A percentile compares a stretch with the other conserved stretches of the same genome.
Conservation (phyloP, 345 rosid genomes). For the Durio zibethinus region DNA sequence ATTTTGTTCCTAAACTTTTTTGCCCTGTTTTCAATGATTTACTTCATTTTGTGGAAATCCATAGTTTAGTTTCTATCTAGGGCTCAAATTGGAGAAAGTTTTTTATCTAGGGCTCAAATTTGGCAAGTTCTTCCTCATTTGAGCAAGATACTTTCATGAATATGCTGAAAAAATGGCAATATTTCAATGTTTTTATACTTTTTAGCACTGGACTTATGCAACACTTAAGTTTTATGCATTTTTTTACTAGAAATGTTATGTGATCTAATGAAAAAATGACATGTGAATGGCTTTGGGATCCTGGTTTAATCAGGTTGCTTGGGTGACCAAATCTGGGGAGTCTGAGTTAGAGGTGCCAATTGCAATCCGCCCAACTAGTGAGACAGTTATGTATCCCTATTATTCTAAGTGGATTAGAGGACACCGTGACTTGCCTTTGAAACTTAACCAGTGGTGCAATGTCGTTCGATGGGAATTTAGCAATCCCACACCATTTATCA, state of each 20-base stretch:
- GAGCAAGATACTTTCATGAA: neutral
- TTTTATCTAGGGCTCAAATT: neutral
- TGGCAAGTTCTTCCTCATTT: neutral
- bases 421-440: slow-evolving; percentile 90
- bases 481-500: slow-evolving; percentile 97
- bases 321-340: slow-evolving; percentile 92
- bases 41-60: neutral
- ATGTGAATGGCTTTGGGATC: neutral
- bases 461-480: slow-evolving; percentile 99
- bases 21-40: neutral
- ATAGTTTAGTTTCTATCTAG: neutral
- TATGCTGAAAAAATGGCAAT: neutral
- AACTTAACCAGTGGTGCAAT: slow-evolving; percentile 98
- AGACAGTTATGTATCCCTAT: slow-evolving; percentile 96
- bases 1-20: neutral
- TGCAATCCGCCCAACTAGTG: slow-evolving; percentile 97
- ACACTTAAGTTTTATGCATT: neutral
- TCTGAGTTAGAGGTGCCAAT: slow-evolving; percentile 86
- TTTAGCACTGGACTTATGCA: neutral
- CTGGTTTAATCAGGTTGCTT: slow-evolving; percentile 64
- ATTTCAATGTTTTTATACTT: neutral
- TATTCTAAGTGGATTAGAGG: slow-evolving; percentile 96
- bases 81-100: neutral
- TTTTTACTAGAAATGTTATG: neutral
- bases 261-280: neutral